These are phyloP conservation scores for Crithidia fasciculata DNA, from an alignment of 208 protist genomes.

Conservation along the genomic window DNA sequence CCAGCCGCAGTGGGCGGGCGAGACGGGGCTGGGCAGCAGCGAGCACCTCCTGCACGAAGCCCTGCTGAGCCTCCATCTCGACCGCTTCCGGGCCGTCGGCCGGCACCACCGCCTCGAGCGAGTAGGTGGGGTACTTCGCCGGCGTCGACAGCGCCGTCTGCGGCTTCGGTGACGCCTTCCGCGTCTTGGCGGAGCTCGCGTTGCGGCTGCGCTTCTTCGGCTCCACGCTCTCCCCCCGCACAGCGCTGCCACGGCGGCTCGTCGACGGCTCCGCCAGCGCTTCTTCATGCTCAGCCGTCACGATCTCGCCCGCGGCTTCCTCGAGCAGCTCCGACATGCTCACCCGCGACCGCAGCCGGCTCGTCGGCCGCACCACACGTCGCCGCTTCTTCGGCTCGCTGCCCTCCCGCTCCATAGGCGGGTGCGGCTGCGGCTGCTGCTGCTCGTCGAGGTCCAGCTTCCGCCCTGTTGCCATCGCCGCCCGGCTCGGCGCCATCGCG, in stretches of 20 bases:
- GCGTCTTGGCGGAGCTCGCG: conserved; percentile 3
- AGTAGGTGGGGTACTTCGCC: conserved; percentile 1
- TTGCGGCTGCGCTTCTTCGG: not conserved
- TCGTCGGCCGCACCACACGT: conserved; percentile 8
- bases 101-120: conserved; percentile 2
- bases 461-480: conserved; percentile 5
- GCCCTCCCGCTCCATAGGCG: not conserved
- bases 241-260: not conserved
- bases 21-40: conserved; percentile 9
- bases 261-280: not conserved
- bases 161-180: not conserved
- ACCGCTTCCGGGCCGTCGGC: conserved; percentile 4
- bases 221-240: not conserved
- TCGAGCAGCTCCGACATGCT: conserved; percentile 29
- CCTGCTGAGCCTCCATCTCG: conserved; percentile 4
- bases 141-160: not conserved
- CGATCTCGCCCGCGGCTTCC: conserved; percentile 32
- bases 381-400: conserved; percentile 5
- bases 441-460: conserved; percentile 21
- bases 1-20: conserved; percentile 8
- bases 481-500: conserved; percentile 1
- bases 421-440: not conserved
- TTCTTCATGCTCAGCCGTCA: conserved; percentile 2
- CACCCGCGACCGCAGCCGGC: conserved; percentile 14
- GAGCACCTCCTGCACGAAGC: conserved; percentile 14